Evolutionary conservation across 2,329 filamentous ascomycete genomes (phyloP).

Genomic region (Akanthomyces uredinophilus): DNA sequence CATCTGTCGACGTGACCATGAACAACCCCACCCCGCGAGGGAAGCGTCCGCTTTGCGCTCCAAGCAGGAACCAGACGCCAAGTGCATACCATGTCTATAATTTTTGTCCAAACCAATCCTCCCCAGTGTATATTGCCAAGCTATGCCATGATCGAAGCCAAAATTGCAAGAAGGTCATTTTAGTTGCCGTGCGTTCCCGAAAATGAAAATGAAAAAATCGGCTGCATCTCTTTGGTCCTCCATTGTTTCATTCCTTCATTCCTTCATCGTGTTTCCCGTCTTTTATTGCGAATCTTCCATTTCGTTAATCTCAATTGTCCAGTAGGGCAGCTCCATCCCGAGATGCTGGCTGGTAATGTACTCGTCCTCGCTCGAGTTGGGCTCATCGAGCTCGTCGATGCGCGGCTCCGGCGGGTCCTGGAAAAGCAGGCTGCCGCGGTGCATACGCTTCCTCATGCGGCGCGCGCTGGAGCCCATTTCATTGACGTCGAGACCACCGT

Average conservation of each 20-base stretch:
- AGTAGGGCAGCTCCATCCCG: slow-evolving; percentile 46
- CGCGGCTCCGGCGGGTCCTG: slow-evolving; percentile 44
- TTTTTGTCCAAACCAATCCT: not conserved
- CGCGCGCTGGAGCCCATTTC: slow-evolving; percentile 44
- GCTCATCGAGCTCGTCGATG: slow-evolving; percentile 51
- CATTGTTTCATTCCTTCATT: no score
- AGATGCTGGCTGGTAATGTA: slow-evolving; percentile 35
- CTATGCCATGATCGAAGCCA: not conserved
- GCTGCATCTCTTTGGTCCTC: not conserved
- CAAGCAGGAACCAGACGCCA: not conserved
- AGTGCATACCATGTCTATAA: not conserved
- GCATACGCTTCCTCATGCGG: slow-evolving; percentile 41
- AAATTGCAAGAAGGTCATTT: not conserved
- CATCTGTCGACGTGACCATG: not conserved
- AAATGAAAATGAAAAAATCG: not conserved
- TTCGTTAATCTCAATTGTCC: slow-evolving; percentile 46
- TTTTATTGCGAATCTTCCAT: slow-evolving; percentile 28
- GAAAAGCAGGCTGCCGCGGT: slow-evolving; percentile 44
- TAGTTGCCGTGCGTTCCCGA: not conserved
- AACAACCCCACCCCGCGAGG: slow-evolving; percentile 4
- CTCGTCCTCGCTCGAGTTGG: slow-evolving; percentile 44
- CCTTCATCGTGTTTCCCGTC: no score
- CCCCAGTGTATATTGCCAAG: not conserved
- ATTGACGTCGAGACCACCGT: slow-evolving; percentile 35
- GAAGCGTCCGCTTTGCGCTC: not conserved